phyloP scores from a whole-genome alignment of 179 eudicot species.

The Nepenthes alata region DNA sequence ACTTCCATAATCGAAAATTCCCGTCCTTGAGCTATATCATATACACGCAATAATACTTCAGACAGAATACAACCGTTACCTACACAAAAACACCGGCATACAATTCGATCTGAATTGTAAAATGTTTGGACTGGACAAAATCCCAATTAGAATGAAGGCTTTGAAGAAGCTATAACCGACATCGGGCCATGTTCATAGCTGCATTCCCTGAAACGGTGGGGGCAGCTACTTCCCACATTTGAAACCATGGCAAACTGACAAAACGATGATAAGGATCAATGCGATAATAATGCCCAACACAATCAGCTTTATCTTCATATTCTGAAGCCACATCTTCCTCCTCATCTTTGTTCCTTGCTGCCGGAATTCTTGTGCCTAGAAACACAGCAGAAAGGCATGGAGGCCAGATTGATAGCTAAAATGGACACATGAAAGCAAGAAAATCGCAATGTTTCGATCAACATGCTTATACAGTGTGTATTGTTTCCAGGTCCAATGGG shows the following conservation, averaged over 20 bases:
- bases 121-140: too few species aligned
- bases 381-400: not conserved
- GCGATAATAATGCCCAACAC: slow-evolving; percentile 13
- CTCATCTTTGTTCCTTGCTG: slow-evolving; percentile 12
- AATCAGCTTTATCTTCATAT: slow-evolving; percentile 14
- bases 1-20: too few species aligned
- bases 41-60: too few species aligned
- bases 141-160: too few species aligned
- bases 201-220: not conserved
- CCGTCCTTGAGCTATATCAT: too few species aligned
- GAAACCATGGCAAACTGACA: slow-evolving; percentile 14
- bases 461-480: too few species aligned
- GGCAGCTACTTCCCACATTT: slow-evolving; percentile 7
- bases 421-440: not conserved
- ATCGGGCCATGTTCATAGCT: too few species aligned
- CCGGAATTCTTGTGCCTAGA: slow-evolving; percentile 11
- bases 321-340: slow-evolving; percentile 16
- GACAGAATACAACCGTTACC: too few species aligned
- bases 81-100: too few species aligned
- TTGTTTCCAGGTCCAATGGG: too few species aligned
- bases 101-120: too few species aligned
- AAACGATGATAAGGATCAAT: slow-evolving; percentile 11
- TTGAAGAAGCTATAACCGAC: too few species aligned
- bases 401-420: not conserved
- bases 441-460: not conserved